Base-by-base conservation (phyloP, 768 basidiomycete species). In the Hygrophoropsis aurantiaca region DNA sequence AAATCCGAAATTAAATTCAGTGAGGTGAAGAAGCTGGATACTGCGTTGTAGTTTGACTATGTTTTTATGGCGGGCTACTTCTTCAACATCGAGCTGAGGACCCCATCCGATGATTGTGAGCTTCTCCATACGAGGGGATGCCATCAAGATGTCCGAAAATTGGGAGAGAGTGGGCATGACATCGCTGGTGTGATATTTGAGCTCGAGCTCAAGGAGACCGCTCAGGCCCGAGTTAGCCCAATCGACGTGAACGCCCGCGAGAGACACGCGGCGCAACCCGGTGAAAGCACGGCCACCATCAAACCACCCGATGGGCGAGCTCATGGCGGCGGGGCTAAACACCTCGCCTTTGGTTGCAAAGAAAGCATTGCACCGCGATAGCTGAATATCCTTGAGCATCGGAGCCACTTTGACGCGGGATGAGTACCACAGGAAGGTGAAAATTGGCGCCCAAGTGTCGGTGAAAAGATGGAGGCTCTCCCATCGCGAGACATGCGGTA, bases 401-500 rank as follows among this genome's bases (percentile, higher is more conserved):
- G 74, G 74, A 0, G 67, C 62, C 1, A 65, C 55, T 5, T 60
- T 57, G 21, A 70, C 59, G 8, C 58, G 44, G 10, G 58, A 60
- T 4, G 75, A 72, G 44, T 62, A 66, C 30, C 63, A 67, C 9
- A 83, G 70, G 53, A 82, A 80, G 8, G 71, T 65, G 54, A 73
- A 76, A 11, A 82, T 74, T 10, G 82, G 81, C 2, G 69, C 67
- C 80, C 82, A 84, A 4, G 79, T 84, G 51, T 84, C 82, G 1
- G 78, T 72, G 40, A 79, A 61, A n/a, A 84, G 65, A 40, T 77
- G 74, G 38, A 83, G 41, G 11, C 49, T 63, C 35, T 65, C 63
- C 79, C 81, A 83, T 40, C 79, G 72, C 18, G 54, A 39, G 7
- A 69, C 70, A 23, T 77, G 74, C 11, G 73, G 69, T 7, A 77